A percentile compares a stretch with the other conserved stretches of the same genome.
Evolutionary conservation across 208 protist genomes (phyloP).

Genomic region (Angomonas deanei): DNA sequence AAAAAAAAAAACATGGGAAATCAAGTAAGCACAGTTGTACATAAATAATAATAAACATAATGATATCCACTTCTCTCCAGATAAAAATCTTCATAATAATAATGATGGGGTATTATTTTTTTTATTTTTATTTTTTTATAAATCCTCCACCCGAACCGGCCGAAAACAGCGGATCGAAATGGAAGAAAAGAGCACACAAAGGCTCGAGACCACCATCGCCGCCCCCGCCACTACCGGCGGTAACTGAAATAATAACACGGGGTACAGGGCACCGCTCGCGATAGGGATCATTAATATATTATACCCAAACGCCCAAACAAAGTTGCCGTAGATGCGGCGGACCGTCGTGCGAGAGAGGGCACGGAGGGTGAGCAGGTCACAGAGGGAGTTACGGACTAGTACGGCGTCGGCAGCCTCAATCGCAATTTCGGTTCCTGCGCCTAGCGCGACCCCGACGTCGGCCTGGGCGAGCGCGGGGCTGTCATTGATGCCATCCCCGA

Average conservation of each 20-base stretch:
- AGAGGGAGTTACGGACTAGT: slow-evolving; percentile 67
- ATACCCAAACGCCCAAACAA: slow-evolving; percentile 87
- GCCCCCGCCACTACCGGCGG: slow-evolving; percentile 63
- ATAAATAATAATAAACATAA: slow-evolving; percentile 8
- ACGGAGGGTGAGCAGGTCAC: slow-evolving; percentile 64
- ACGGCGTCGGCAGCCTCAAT: slow-evolving; percentile 83
- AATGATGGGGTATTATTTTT: neutral
- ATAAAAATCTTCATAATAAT: neutral
- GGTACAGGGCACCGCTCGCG: slow-evolving; percentile 72
- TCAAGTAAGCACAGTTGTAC: slow-evolving; percentile 1
- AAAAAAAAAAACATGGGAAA: slow-evolving; percentile 4
- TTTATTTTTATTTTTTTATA: slow-evolving; percentile 3
- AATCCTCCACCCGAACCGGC: slow-evolving; percentile 13
- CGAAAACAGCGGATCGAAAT: slow-evolving; percentile 69
- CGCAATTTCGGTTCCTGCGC: slow-evolving; percentile 75
- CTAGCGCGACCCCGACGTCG: slow-evolving; percentile 84
- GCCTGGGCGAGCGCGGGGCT: slow-evolving; percentile 80
- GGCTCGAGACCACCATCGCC: slow-evolving; percentile 76
- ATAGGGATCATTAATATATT: slow-evolving; percentile 84
- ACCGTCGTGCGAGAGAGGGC: slow-evolving; percentile 60
- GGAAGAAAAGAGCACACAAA: slow-evolving; percentile 73
- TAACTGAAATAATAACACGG: slow-evolving; percentile 52
- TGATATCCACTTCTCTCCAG: neutral
- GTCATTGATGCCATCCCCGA: slow-evolving; percentile 92
- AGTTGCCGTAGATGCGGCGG: slow-evolving; percentile 82